Evolutionary conservation across 306 rosid genomes (phyloP), one percentile per base, ranked within the genome.

Genomic region (Malus domestica): DNA sequence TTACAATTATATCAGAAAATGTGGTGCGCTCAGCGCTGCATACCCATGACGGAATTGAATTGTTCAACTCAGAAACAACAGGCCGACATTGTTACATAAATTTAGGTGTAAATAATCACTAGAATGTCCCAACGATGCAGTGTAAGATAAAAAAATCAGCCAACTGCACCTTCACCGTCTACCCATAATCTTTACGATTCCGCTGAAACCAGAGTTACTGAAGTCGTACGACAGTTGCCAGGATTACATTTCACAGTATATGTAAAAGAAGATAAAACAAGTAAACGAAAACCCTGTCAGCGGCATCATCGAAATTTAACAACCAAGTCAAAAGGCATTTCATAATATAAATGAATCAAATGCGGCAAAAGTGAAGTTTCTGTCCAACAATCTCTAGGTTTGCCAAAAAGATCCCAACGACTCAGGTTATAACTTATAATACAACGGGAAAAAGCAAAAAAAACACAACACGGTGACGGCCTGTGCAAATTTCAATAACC

Each of bases 401-500:
- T 73, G 62, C 14, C 30, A 46, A 42, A 49, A 67, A 58, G 62
- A 9, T 67, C 57, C 65, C 51, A 66, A 33, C 51, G 71, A 33
- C 59, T 58, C 83, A 12, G 79, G 72, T 61, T 67, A 61, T 62
- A 76, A 76, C 67, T 76, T 81, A 76, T 81, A 67, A 65, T 81
- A 81, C 84, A 81, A 52, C 57, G 49, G 19, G 54, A 16, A 33
- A 6, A 46, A 15, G 8, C 1, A 49, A 15, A 0, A 68, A 12
- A 71, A 76, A 64, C 40, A 55, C 14, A 55, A 76, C 62, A 81
- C 67, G 35, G 52, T 55, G 80, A 83, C 83, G 76, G 83, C 85
- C 94, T 87, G 91, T 90, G 92, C 96, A 88, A 88, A 79, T 88
- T 84, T 86, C 89, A 82, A 88, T 90, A 90, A 87, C 89, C 92